A percentile compares a stretch with the other conserved stretches of the same genome.
Evolutionary conservation across 345 rosid species (phyloP).

Genomic region (Arabidopsis suecica): DNA sequence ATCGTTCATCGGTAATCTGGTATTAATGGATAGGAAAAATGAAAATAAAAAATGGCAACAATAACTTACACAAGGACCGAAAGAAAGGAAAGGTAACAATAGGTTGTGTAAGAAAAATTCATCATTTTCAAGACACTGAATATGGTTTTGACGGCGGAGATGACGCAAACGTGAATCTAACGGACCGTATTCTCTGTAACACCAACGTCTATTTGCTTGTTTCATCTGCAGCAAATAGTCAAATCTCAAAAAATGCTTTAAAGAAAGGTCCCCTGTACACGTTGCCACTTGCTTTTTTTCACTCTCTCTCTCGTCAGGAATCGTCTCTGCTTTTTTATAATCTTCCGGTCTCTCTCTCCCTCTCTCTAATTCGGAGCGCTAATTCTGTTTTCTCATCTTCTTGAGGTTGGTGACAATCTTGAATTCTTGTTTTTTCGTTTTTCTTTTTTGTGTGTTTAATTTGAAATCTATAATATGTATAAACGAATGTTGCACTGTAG

Average conservation of each 20-base stretch:
- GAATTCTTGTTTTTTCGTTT: neutral
- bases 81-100: neutral
- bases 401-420: conserved; percentile 26
- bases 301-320: conserved; percentile 4
- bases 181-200: conserved; percentile 32
- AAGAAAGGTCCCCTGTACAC: conserved; percentile 6
- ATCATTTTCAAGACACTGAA: neutral
- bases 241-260: conserved; percentile 29
- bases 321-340: conserved; percentile 22
- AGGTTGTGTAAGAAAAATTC: neutral
- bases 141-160: conserved; percentile 23
- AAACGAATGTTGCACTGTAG: neutral
- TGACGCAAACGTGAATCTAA: conserved; percentile 40
- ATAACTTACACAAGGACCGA: conserved; percentile 6
- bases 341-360: neutral
- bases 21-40: neutral
- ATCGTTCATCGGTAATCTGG: neutral
- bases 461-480: conserved; percentile 7
- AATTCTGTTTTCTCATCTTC: conserved; percentile 2
- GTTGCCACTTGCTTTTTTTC: conserved; percentile 2
- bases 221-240: conserved; percentile 15
- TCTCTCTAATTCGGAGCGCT: neutral
- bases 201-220: conserved; percentile 10
- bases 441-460: neutral
- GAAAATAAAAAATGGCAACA: neutral